Evolutionary conservation across 176 grass and related monocot genomes (phyloP).

Genomic region (Saccharum officinarum): DNA sequence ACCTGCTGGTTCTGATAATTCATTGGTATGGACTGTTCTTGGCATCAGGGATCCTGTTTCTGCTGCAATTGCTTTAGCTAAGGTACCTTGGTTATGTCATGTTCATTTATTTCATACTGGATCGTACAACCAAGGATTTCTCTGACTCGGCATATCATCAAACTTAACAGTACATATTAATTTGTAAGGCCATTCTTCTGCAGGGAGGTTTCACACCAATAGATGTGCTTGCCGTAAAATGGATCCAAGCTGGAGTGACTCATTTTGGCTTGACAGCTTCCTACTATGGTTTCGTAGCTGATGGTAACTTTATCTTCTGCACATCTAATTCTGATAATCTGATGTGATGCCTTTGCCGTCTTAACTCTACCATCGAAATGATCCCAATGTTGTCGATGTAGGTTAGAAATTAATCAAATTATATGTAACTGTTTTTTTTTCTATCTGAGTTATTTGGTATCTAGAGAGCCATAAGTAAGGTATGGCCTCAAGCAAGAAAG

Average conservation of each 20-base stretch:
- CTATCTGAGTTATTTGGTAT: background rate
- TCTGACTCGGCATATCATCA: background rate
- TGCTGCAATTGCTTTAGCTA: slow-evolving; percentile 63
- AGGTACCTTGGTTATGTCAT: slow-evolving; percentile 57
- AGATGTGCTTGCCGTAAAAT: slow-evolving; percentile 85
- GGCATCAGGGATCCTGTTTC: slow-evolving; percentile 87
- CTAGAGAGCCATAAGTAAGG: background rate
- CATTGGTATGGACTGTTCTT: slow-evolving; percentile 85
- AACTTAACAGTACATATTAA: slow-evolving; percentile 31
- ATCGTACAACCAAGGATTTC: background rate
- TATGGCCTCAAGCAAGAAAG: background rate
- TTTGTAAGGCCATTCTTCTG: slow-evolving; percentile 33
- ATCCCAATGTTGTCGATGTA: background rate
- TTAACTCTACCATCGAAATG: slow-evolving; percentile 8
- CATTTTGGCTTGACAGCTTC: slow-evolving; percentile 87
- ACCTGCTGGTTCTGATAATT: slow-evolving; percentile 93
- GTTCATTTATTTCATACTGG: slow-evolving; percentile 9
- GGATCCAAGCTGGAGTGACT: slow-evolving; percentile 54
- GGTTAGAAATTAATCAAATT: slow-evolving; percentile 3
- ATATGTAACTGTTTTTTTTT: background rate
- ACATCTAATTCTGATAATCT: slow-evolving; percentile 2
- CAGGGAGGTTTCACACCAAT: slow-evolving; percentile 77
- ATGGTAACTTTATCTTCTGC: slow-evolving; percentile 61
- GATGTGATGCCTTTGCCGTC: slow-evolving; percentile 7
- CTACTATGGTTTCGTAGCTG: slow-evolving; percentile 90